phyloP scores from a whole-genome alignment of 192 early-diverging fungal genomes.

The Backusella mclennaniae region DNA sequence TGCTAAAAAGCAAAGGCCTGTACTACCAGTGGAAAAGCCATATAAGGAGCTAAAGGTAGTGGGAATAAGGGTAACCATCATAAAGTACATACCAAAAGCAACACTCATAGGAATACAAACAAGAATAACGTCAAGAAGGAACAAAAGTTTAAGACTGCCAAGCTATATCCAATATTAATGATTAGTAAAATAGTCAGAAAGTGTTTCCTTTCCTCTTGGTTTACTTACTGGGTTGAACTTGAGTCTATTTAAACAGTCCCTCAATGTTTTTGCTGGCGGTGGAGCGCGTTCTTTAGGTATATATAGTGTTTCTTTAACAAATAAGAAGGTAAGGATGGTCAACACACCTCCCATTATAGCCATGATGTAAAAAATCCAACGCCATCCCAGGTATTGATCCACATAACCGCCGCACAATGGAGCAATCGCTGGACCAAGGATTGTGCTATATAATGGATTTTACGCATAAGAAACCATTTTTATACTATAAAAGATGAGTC shows the following conservation, averaged over 20 bases:
- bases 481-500: background rate
- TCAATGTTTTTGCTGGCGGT: background rate
- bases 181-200: background rate
- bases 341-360: conserved; percentile 53
- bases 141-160: conserved; percentile 20
- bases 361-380: conserved; percentile 57
- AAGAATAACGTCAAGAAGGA: conserved; percentile 19
- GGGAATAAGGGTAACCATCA: conserved; percentile 44
- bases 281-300: background rate
- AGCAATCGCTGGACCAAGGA: conserved; percentile 39
- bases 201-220: background rate
- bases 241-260: conserved; percentile 16
- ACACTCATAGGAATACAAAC: conserved; percentile 38
- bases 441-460: conserved; percentile 11
- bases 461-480: background rate
- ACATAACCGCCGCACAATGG: conserved; percentile 42
- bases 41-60: conserved; percentile 44
- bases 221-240: conserved; percentile 24
- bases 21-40: conserved; percentile 34
- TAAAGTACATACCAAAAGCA: conserved; percentile 51
- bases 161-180: background rate
- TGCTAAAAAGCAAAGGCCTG: conserved; percentile 48
- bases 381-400: conserved; percentile 33
- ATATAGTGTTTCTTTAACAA: conserved; percentile 59
- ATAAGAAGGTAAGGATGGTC: conserved; percentile 43